Evolutionary conservation across 108 stramenopile genomes (phyloP), one percentile per base, ranked within the genome.

Genomic region (Cyclostephanos invisitatus): DNA sequence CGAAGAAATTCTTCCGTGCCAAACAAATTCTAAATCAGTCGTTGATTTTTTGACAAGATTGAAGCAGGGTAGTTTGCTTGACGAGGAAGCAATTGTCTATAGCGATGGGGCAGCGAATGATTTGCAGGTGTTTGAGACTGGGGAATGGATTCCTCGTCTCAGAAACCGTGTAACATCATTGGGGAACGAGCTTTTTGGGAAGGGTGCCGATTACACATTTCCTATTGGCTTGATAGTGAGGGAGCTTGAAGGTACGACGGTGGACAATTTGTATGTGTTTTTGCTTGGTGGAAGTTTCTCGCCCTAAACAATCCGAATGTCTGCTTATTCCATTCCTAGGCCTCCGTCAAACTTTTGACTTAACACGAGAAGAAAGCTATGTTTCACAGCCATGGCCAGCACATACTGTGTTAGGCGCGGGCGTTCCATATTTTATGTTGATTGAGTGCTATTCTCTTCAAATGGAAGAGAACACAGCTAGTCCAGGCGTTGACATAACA

Each of bases 1-100:
- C 61, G 87, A 91, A 48, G 84, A 87, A 51, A 68, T 92, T 7
- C 66, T 95, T 44, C 91, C 91, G 18, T 88, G 89, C 54, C 38
- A 62, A 48, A 90, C 91, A n/a, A 75, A 79, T 42, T 84, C 71
- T 62, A 56, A 70, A 11, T 53, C 68, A 11, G 80, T 77, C 0
- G 73, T 77, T 65, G 64, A 71, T 1, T 79, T 77, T 29, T 77
- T 95, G 22, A 67, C 49, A 7, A 64, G 51, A 36, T 78, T 92
- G 14, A 67, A 68, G 46, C 81, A 75, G 60, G 86, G 83, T 22
- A 84, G 72, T 46, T 55, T 78, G 35, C 65, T 84, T 22, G 72
- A 84, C 55, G 72, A 74, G 28, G 79, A 80, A 56, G 63, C 55
- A 6, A 50, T 81, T 53, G 50, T 68, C 10, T 60, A 62, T 24